phyloP scores from a whole-genome alignment of 2,329 filamentous ascomycete species.

The Huntiella moniliformis region DNA sequence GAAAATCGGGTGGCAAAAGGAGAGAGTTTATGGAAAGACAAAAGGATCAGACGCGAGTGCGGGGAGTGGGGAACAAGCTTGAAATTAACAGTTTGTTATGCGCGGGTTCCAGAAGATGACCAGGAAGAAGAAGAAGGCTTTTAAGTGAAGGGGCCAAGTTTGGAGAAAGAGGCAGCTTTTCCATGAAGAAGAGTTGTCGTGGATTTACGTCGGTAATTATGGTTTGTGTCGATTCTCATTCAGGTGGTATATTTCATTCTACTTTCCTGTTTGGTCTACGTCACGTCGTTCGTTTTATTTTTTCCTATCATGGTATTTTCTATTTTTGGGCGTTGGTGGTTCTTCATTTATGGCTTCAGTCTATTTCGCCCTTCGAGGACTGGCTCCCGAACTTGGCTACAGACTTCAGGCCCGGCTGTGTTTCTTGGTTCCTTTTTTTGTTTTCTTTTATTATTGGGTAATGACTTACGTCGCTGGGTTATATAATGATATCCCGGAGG shows the following conservation, averaged over 20 bases:
- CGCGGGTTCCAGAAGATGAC: conserved; percentile 48
- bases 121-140: too few species aligned
- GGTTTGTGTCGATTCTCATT: conserved; percentile 9
- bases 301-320: neutral
- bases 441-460: too few species aligned
- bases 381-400: neutral
- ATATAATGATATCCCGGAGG: too few species aligned
- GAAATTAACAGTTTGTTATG: conserved; percentile 79
- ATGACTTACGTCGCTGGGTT: too few species aligned
- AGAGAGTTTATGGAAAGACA: conserved; percentile 60
- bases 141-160: too few species aligned
- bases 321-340: neutral
- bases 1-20: conserved; percentile 36
- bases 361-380: neutral
- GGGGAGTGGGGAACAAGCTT: conserved; percentile 73
- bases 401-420: too few species aligned
- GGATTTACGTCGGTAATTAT: too few species aligned
- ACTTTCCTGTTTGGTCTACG: neutral
- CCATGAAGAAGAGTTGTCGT: too few species aligned
- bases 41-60: conserved; percentile 59
- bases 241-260: too few species aligned
- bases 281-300: neutral
- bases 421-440: too few species aligned
- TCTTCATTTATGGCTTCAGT: neutral
- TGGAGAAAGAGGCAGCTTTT: too few species aligned